Evolutionary conservation across 768 basidiomycete genomes (phyloP).

Genomic region (Bullera alba): DNA sequence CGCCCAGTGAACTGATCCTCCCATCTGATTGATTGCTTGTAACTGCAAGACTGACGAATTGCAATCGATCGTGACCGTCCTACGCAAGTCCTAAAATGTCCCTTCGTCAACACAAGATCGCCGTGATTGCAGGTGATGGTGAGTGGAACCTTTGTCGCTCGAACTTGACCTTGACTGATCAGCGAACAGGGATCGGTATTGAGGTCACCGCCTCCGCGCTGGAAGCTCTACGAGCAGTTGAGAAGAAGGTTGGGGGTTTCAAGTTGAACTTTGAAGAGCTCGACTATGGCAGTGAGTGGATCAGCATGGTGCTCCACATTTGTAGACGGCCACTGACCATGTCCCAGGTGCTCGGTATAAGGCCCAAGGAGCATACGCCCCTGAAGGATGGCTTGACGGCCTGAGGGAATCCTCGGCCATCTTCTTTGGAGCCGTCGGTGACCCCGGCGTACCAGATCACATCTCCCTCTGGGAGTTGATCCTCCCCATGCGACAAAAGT

Average conservation of each 20-base stretch:
- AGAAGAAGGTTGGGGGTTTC: conserved; percentile 44
- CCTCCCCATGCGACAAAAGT: conserved; percentile 53
- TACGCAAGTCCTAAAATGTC: conserved; percentile 1
- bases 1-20: no score
- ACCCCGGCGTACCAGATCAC: conserved; percentile 51
- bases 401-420: conserved; percentile 39
- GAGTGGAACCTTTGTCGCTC: neutral
- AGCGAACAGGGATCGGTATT: conserved; percentile 52
- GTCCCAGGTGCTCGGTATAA: conserved; percentile 44
- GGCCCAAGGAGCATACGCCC: conserved; percentile 52
- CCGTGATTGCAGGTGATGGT: conserved; percentile 19
- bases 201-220: conserved; percentile 49
- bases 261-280: conserved; percentile 50
- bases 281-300: conserved; percentile 45
- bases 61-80: no score
- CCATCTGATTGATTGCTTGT: no score
- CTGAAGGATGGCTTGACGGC: conserved; percentile 39
- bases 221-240: neutral
- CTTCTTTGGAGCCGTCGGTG: conserved; percentile 45
- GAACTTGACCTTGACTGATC: neutral
- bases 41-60: no score
- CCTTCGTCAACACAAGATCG: conserved; percentile 15
- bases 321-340: neutral
- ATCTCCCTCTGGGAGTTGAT: conserved; percentile 56
- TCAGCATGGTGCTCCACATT: conserved; percentile 45